Evolutionary conservation across 2,329 filamentous ascomycete genomes (phyloP), one percentile per base, ranked within the genome.

Genomic region (Colletotrichum tofieldiae): DNA sequence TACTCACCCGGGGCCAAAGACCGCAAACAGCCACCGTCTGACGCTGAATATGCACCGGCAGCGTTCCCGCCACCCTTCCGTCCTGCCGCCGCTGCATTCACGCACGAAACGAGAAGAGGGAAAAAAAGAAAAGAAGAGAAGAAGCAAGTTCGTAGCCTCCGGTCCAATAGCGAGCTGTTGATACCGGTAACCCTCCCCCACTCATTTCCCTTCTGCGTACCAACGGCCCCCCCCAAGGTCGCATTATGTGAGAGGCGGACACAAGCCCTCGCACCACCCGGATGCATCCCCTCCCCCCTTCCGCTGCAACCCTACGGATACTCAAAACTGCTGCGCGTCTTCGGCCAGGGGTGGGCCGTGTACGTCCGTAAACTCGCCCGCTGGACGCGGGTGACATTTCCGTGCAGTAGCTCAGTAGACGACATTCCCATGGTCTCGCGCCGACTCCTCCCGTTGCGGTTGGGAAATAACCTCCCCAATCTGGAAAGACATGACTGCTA

Each of bases 251-350:
- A 11, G 54, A 58, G 55, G 37, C 55, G 37, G 14, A 60, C 39
- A 23, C 9, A 43, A 32, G 18, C 29, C 45, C 12, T 60, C 41
- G 26, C 58, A 60, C 58, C 58, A 45, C 5, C 18, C 58, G 55
- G 37, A 43, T 18, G 7, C 18, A n/a, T 43, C 18, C 41, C 43
- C 5, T 14, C 43, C 20, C 20, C 58, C 58, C 43, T 32, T n/a
- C 18, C 20, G 39, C 58, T 43, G 58, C 58, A 60, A 60, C 41
- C 58, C 58, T 60, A 47, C 35, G 14, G 51, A 29, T 55, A 55
- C 23, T 12, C 26, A 1, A 61, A 37, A 37, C 39, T 18, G 14
- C 29, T 29, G 58, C 58, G 41, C 3, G 39, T n/a, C 8, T 32
- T 29, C 45, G 29, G 45, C 29, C 12, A 37, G 20, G 11, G n/a